These are phyloP conservation scores for Claviceps fusiformis DNA, from an alignment of 2,329 filamentous ascomycete genomes.

Conservation along the genomic window DNA sequence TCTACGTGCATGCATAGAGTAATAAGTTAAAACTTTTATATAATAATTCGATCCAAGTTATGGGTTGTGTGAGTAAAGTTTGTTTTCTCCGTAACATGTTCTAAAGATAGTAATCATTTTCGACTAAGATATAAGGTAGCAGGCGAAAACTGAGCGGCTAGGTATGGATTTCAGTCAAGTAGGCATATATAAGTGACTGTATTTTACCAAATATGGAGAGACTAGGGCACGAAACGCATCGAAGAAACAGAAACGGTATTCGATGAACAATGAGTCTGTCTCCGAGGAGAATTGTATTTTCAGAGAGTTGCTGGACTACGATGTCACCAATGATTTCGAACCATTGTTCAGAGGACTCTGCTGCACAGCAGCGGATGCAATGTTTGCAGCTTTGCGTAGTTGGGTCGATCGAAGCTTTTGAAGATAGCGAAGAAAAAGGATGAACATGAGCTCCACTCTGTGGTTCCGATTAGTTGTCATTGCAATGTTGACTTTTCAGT, in stretches of 20 bases:
- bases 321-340: slow-evolving; percentile 14
- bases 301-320: background rate
- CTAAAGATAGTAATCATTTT: no score
- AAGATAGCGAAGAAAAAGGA: slow-evolving; percentile 74
- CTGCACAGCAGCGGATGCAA: slow-evolving; percentile 37
- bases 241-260: background rate
- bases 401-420: slow-evolving; percentile 56
- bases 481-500: background rate
- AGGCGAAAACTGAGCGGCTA: no score
- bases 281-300: background rate
- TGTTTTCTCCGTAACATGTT: no score
- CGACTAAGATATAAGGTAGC: no score
- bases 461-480: slow-evolving; percentile 8
- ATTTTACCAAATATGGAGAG: background rate
- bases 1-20: no score
- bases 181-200: no score
- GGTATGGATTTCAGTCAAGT: no score
- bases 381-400: slow-evolving; percentile 50
- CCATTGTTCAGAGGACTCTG: slow-evolving; percentile 29
- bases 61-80: no score
- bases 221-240: background rate
- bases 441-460: slow-evolving; percentile 77
- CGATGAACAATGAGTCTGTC: background rate
- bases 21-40: no score
- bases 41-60: no score